Base-by-base conservation (phyloP, 2,329 filamentous ascomycete genomes). In the Tolypocladium inflatum region DNA sequence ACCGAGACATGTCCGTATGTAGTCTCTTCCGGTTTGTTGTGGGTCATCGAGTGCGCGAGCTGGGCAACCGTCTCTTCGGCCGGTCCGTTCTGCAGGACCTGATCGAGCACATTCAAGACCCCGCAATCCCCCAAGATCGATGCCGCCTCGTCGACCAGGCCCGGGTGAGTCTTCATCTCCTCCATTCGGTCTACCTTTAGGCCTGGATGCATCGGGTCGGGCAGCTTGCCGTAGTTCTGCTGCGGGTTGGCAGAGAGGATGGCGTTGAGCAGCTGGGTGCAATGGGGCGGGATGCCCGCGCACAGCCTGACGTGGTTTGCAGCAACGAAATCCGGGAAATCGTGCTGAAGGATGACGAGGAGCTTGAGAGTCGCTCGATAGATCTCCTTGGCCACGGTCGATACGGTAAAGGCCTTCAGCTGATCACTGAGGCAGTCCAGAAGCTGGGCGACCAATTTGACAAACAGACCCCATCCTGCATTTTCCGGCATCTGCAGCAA, bases 311-410 rank as follows among this genome's bases (percentile, higher is more conserved):
- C 85, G 68, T 96, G 90, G 70, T 96, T 91, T 65, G 92, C 90
- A 7, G 90, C 88, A 48, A 99, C 76, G 72, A 96, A 99, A 58
- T 97, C 91, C 0, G 93, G 89, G 73, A 91, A 97, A 71, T 99
- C 94, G 68, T 97, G 94, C 64, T 96, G 90, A 56, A 99, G 77
- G 56, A 96, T 82, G 39, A 96, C 77, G 57, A 97, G 76, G 60
- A 97, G 83, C 68, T 95, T 91, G 54, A 96, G 77, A 1, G 89
- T 84, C 10, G 88, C 91, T 60, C 90, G 87, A 71, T 96, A 97
- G 61, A 96, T 84, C 57, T 93, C 90, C 70, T 90, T 92, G 39
- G 87, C 84, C 55, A 89, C 80, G 39, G 84, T 78, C 4, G 86
- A 80, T 19, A 91, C 80, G 59, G 86, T 86, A 35, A 86, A 76